These are phyloP conservation scores for Pleurostoma richardsiae DNA, from an alignment of 2,329 filamentous ascomycete species.

Conservation along the genomic window DNA sequence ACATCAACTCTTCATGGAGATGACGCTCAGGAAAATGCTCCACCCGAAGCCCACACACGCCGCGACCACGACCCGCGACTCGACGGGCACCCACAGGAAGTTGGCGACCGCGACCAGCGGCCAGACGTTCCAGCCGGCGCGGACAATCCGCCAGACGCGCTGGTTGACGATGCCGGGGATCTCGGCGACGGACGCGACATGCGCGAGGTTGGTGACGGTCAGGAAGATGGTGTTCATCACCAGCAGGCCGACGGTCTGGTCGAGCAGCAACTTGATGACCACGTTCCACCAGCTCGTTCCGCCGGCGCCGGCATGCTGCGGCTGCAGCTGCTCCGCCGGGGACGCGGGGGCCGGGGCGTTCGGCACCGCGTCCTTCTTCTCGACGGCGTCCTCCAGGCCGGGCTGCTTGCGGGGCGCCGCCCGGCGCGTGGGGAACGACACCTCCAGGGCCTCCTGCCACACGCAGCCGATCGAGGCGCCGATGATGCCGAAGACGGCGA, in stretches of 20 bases:
- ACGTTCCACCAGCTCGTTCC: slow-evolving; percentile 15
- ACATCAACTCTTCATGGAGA: not conserved
- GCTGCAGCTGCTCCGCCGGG: slow-evolving; percentile 4
- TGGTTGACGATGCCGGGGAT: slow-evolving; percentile 11
- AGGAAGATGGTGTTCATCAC: slow-evolving; percentile 9
- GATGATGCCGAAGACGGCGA: slow-evolving; percentile 17
- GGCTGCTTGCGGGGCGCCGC: not conserved
- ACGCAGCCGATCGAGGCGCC: slow-evolving; percentile 16
- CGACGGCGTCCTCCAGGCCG: slow-evolving; percentile 2
- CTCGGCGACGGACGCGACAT: slow-evolving; percentile 9
- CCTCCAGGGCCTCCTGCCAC: slow-evolving; percentile 17
- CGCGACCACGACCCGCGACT: slow-evolving; percentile 15
- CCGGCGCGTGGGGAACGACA: slow-evolving; percentile 13
- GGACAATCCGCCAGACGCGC: slow-evolving; percentile 13
- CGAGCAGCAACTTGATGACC: slow-evolving; percentile 14
- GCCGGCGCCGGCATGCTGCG: slow-evolving; percentile 2
- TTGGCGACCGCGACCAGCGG: slow-evolving; percentile 16
- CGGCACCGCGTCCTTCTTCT: slow-evolving; percentile 8
- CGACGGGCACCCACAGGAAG: slow-evolving; percentile 16
- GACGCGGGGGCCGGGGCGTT: slow-evolving; percentile 1
- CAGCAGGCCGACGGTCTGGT: slow-evolving; percentile 17
- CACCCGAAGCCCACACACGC: slow-evolving; percentile 18
- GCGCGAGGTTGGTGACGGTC: slow-evolving; percentile 15
- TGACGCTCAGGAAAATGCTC: slow-evolving; percentile 17
- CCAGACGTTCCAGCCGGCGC: slow-evolving; percentile 17